These are phyloP conservation scores for Penicillium steckii DNA, from an alignment of 495 filamentous ascomycete genomes.

Conservation along the genomic window DNA sequence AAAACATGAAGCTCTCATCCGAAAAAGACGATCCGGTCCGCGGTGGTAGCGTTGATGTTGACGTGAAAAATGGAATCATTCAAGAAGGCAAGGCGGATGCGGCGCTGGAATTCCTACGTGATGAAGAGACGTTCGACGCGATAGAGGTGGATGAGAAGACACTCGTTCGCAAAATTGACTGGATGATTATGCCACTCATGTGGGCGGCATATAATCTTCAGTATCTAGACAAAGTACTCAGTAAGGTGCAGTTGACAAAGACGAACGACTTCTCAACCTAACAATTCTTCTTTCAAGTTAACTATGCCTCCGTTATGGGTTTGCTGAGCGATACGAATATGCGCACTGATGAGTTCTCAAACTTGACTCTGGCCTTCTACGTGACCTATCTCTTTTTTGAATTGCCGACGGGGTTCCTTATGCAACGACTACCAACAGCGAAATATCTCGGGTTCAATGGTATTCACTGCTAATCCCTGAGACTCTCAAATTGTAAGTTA, in stretches of 20 bases:
- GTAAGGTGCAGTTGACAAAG: conserved; percentile 11
- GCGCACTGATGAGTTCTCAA: conserved; percentile 52
- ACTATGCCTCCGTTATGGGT: conserved; percentile 63
- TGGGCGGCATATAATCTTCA: conserved; percentile 59
- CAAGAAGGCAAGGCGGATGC: conserved; percentile 24
- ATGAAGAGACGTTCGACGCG: conserved; percentile 11
- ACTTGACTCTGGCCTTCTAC: conserved; percentile 53
- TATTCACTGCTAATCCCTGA: neutral
- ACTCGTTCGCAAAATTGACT: conserved; percentile 41
- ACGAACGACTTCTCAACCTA: neutral
- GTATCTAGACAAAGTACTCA: conserved; percentile 65
- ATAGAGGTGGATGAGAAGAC: conserved; percentile 31
- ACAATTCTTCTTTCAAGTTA: conserved; percentile 11
- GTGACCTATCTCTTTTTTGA: conserved; percentile 47
- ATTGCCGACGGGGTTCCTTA: conserved; percentile 37
- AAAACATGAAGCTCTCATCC: neutral
- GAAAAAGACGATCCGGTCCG: conserved; percentile 8
- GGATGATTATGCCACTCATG: conserved; percentile 42
- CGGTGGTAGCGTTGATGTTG: conserved; percentile 9
- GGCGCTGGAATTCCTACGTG: conserved; percentile 26
- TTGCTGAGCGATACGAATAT: conserved; percentile 50
- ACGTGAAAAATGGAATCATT: conserved; percentile 15
- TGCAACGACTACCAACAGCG: conserved; percentile 47
- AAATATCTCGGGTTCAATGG: conserved; percentile 51
- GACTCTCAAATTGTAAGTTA: neutral